Conservation (phyloP, 768 basidiomycete genomes). For the Hericium rajendrae region DNA sequence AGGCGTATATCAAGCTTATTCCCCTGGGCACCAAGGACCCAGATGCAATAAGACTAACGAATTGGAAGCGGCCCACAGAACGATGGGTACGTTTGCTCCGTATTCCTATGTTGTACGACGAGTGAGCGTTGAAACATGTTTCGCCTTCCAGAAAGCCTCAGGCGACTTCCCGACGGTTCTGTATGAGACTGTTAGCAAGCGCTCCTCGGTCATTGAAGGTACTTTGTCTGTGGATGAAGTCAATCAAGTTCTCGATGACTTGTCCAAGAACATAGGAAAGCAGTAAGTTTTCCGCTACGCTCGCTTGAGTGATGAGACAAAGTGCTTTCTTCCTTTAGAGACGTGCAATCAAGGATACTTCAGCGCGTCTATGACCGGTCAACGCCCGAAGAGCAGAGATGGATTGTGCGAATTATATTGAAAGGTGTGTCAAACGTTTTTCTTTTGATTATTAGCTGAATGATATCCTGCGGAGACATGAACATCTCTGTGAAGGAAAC, state of each 20-base stretch:
- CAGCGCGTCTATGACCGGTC: constrained; percentile 68
- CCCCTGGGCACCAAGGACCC: constrained; percentile 72
- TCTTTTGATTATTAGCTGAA: constrained; percentile 1
- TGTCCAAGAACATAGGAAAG: constrained; percentile 65
- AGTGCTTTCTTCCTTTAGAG: constrained; percentile 33
- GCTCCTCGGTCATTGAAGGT: constrained; percentile 71
- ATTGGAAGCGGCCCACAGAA: constrained; percentile 84
- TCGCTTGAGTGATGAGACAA: background rate
- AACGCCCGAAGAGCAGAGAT: constrained; percentile 84
- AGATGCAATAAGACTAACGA: constrained; percentile 71
- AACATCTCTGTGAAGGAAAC: constrained; percentile 90
- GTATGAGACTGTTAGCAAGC: constrained; percentile 77
- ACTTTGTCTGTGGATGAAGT: constrained; percentile 73
- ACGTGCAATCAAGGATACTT: constrained; percentile 64
- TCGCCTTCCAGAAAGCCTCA: constrained; percentile 43
- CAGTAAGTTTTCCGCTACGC: constrained; percentile 35
- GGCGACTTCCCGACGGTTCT: constrained; percentile 87
- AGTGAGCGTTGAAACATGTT: background rate
- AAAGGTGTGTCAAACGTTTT: constrained; percentile 49
- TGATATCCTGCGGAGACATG: constrained; percentile 51
- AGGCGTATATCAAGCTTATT: constrained; percentile 84
- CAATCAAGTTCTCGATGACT: constrained; percentile 71
- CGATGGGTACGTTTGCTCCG: constrained; percentile 38
- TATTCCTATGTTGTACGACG: background rate
- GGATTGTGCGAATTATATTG: constrained; percentile 93